A percentile compares a stretch with the other conserved stretches of the same genome.
Conservation (phyloP, 345 rosid genomes). For the Kandelia obovata region DNA sequence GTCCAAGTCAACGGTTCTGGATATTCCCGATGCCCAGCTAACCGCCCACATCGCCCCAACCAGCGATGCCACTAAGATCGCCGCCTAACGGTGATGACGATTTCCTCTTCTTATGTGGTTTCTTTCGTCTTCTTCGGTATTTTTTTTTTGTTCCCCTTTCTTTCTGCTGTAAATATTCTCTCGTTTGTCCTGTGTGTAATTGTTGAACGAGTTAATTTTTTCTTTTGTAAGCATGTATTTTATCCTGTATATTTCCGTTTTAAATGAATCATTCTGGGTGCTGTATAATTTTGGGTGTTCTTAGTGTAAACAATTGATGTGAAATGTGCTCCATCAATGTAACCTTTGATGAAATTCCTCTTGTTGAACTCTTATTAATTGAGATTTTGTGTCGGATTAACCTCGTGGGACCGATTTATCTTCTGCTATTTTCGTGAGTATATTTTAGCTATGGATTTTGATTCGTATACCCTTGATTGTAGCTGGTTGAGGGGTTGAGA, state of each 20-base stretch:
- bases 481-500: too few relatives aligned
- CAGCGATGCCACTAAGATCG: conserved; percentile 22
- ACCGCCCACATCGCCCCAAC: conserved; percentile 18
- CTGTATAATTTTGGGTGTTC: neutral
- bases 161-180: neutral
- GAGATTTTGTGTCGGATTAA: too few relatives aligned
- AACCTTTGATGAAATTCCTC: neutral
- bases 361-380: neutral
- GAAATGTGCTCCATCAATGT: neutral
- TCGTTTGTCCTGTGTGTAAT: neutral
- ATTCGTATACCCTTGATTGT: too few relatives aligned
- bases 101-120: neutral
- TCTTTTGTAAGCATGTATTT: neutral
- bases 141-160: neutral
- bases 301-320: neutral
- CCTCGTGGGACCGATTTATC: too few relatives aligned
- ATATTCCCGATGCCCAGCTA: conserved; percentile 3
- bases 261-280: neutral
- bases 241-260: neutral
- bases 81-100: conserved; percentile 14
- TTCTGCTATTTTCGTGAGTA: too few relatives aligned
- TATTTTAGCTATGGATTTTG: too few relatives aligned
- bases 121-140: too few relatives aligned
- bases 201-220: too few relatives aligned
- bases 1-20: conserved; percentile 27